phyloP scores from a whole-genome alignment of 2,329 filamentous ascomycete species.

The Pezicula carpinea region DNA sequence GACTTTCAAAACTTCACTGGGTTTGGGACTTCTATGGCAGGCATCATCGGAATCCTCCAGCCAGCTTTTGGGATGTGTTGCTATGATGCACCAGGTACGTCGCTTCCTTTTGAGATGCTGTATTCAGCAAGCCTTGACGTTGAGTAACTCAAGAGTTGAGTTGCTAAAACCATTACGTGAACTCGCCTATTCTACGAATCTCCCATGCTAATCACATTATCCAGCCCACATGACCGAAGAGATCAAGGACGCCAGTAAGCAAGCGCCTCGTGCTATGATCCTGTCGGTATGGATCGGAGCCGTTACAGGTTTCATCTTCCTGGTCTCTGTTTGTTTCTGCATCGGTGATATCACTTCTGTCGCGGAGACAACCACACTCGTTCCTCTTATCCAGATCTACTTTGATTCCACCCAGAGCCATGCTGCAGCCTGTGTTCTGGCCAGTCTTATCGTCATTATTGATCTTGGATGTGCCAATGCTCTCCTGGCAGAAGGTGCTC shows the following conservation, averaged over 20 bases:
- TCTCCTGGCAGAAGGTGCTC: conserved; percentile 31
- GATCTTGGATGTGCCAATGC: conserved; percentile 35
- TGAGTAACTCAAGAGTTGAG: no score
- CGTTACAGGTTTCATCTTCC: conserved; percentile 41
- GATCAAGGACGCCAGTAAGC: conserved; percentile 43
- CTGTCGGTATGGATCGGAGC: conserved; percentile 43
- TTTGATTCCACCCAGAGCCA: conserved; percentile 38
- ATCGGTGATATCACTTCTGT: conserved; percentile 42
- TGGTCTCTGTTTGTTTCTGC: conserved; percentile 45
- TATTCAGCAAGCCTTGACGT: no score
- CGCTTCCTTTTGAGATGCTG: no score
- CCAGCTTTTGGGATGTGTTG: conserved; percentile 51
- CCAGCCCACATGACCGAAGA: conserved; percentile 52
- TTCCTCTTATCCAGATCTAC: conserved; percentile 48
- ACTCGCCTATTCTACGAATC: not conserved
- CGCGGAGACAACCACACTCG: conserved; percentile 37
- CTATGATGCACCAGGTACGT: conserved; percentile 18
- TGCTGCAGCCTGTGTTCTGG: conserved; percentile 42
- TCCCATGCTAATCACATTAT: conserved; percentile 4
- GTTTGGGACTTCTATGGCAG: conserved; percentile 43
- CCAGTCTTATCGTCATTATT: conserved; percentile 38
- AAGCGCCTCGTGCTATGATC: conserved; percentile 46
- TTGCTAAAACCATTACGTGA: not conserved
- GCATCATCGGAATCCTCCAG: conserved; percentile 49
- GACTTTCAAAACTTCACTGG: conserved; percentile 52